Evolutionary conservation across 257 asterid genomes (phyloP).

Genomic region (Capsicum chinense): DNA sequence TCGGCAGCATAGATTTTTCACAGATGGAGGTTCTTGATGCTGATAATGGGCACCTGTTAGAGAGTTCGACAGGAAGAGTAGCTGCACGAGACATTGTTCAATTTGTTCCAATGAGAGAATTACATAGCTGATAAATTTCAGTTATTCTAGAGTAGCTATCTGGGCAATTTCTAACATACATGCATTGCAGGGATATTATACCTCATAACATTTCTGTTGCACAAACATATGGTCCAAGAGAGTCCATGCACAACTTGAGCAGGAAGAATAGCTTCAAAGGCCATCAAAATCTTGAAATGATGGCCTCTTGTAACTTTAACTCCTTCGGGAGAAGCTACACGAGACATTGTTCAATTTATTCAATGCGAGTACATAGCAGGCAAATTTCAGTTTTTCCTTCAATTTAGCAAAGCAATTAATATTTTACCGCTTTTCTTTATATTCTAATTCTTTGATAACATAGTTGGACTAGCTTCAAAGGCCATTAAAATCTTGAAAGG

Average conservation of each 20-base stretch:
- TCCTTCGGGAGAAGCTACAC: too few relatives aligned
- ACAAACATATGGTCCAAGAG: conserved; percentile 27
- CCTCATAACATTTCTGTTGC: conserved; percentile 43
- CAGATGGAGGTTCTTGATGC: conserved; percentile 86
- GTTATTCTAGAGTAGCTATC: conserved; percentile 79
- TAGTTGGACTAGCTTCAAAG: too few relatives aligned
- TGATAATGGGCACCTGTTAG: conserved; percentile 67
- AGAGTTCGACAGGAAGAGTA: conserved; percentile 73
- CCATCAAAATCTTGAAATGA: neutral
- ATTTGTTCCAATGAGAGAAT: conserved; percentile 57
- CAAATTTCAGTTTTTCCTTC: too few relatives aligned
- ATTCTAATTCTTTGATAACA: too few relatives aligned
- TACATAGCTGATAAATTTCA: conserved; percentile 39
- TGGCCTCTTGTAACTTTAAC: neutral
- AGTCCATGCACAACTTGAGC: neutral
- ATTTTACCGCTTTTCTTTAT: too few relatives aligned
- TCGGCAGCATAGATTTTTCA: conserved; percentile 73
- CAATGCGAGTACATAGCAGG: too few relatives aligned
- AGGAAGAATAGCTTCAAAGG: neutral
- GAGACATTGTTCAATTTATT: too few relatives aligned
- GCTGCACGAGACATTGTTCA: conserved; percentile 83
- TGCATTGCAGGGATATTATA: conserved; percentile 66
- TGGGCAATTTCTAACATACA: conserved; percentile 57
- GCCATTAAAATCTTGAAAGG: too few relatives aligned
- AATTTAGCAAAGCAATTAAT: too few relatives aligned